Evolutionary conservation across 495 filamentous ascomycete species (phyloP).

Genomic region (Trichoderma erinaceum): DNA sequence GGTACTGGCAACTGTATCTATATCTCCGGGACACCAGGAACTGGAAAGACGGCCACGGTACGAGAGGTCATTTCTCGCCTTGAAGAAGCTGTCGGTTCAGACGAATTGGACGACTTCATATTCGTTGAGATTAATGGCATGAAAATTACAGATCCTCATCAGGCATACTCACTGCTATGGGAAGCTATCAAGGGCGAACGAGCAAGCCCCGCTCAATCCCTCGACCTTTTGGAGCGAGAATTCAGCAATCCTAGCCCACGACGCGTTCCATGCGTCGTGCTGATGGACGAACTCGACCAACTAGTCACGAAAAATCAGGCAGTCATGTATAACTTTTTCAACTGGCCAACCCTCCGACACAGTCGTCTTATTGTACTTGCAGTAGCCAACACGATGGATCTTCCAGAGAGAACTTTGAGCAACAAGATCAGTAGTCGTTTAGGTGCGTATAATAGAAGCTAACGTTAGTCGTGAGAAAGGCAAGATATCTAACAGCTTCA

Average conservation of each 20-base stretch:
- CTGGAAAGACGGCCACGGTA: constrained; percentile 96
- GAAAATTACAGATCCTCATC: constrained; percentile 97
- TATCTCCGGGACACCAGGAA: constrained; percentile 98
- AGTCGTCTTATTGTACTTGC: constrained; percentile 91
- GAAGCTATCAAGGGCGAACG: constrained; percentile 91
- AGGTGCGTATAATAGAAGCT: constrained; percentile 31
- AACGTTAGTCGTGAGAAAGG: background rate
- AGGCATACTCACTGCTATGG: constrained; percentile 93
- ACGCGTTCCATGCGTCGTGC: constrained; percentile 88
- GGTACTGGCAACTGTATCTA: constrained; percentile 95
- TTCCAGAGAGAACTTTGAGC: constrained; percentile 91
- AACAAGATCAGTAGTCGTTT: constrained; percentile 97
- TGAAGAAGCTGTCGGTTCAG: constrained; percentile 72
- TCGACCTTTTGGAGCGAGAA: constrained; percentile 84
- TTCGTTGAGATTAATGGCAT: constrained; percentile 99
- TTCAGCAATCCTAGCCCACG: constrained; percentile 86
- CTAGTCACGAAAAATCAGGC: constrained; percentile 95
- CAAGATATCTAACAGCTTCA: background rate
- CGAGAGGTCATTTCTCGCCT: constrained; percentile 89
- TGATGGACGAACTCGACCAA: constrained; percentile 99
- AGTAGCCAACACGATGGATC: constrained; percentile 98
- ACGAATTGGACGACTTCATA: constrained; percentile 97
- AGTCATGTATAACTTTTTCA: constrained; percentile 99
- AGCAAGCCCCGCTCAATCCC: constrained; percentile 84
- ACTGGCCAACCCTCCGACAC: constrained; percentile 93